phyloP scores from a whole-genome alignment of 2,329 filamentous ascomycete genomes.

The Stagonosporopsis cucurbitacearum region DNA sequence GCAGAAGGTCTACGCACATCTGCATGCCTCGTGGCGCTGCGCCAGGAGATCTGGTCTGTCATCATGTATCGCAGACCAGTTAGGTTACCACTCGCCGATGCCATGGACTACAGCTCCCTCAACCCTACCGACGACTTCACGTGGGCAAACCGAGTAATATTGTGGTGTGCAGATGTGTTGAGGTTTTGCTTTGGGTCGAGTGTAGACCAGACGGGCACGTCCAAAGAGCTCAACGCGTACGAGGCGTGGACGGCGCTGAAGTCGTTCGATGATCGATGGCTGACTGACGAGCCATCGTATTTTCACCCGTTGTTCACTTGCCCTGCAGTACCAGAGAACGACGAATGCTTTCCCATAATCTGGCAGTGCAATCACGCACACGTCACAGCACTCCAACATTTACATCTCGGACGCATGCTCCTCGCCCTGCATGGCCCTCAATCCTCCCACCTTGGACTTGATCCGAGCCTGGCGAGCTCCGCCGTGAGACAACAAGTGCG shows the following conservation, averaged over 20 bases:
- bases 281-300: background rate
- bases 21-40: background rate
- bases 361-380: background rate
- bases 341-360: background rate
- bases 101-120: background rate
- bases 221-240: background rate
- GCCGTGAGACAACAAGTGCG: background rate
- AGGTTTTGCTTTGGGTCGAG: constrained; percentile 3
- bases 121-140: constrained; percentile 1
- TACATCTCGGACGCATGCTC: constrained; percentile 3
- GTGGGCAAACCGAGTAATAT: background rate
- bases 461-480: background rate
- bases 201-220: background rate
- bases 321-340: background rate
- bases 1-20: background rate
- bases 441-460: background rate
- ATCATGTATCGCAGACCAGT: constrained; percentile 1
- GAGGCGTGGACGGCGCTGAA: background rate
- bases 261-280: background rate
- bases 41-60: constrained; percentile 6
- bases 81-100: background rate
- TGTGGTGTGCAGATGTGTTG: constrained; percentile 4
- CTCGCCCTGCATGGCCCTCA: background rate
- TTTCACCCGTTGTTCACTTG: background rate
- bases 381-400: background rate